A percentile compares a stretch with the other conserved stretches of the same genome.
phyloP scores from a whole-genome alignment of 352 stramenopile species.

The Phytopythium vexans region DNA sequence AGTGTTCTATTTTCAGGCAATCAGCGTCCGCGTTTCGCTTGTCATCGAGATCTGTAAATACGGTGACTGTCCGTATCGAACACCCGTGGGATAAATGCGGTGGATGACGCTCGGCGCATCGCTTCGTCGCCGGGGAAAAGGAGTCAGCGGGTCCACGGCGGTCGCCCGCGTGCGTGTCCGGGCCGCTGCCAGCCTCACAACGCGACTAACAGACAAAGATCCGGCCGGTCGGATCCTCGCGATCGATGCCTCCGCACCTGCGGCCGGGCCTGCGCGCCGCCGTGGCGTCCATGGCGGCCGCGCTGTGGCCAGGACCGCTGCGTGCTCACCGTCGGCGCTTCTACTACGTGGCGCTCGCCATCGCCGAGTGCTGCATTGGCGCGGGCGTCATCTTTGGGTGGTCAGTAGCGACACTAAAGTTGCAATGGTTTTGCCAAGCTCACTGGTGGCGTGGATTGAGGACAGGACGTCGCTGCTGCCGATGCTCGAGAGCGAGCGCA shows the following conservation, averaged over 20 bases:
- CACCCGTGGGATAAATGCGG: too few relatives aligned
- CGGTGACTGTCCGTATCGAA: too few relatives aligned
- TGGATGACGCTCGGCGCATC: too few relatives aligned
- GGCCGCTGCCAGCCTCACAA: too few relatives aligned
- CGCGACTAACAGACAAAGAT: too few relatives aligned
- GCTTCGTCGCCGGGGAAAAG: too few relatives aligned
- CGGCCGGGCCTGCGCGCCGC: conserved; percentile 7
- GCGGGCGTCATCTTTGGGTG: conserved; percentile 63
- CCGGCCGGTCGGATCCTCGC: too few relatives aligned
- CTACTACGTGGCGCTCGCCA: conserved; percentile 46
- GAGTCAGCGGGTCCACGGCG: too few relatives aligned
- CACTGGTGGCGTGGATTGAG: conserved; percentile 1
- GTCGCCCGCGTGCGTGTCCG: too few relatives aligned
- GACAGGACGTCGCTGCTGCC: conserved; percentile 53
- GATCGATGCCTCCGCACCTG: background rate
- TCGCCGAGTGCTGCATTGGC: conserved; percentile 60
- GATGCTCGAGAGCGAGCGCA: conserved; percentile 50
- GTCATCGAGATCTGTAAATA: too few relatives aligned
- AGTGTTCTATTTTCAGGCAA: too few relatives aligned
- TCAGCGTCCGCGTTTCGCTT: too few relatives aligned
- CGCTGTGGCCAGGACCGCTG: conserved; percentile 6
- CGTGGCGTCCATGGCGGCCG: conserved; percentile 17
- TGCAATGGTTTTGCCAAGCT: background rate
- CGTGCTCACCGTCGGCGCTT: conserved; percentile 28
- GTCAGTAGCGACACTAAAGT: conserved; percentile 9